These are phyloP conservation scores for Sporothrix pseudoabietina DNA, from an alignment of 2,329 filamentous ascomycete genomes.

Conservation along the genomic window DNA sequence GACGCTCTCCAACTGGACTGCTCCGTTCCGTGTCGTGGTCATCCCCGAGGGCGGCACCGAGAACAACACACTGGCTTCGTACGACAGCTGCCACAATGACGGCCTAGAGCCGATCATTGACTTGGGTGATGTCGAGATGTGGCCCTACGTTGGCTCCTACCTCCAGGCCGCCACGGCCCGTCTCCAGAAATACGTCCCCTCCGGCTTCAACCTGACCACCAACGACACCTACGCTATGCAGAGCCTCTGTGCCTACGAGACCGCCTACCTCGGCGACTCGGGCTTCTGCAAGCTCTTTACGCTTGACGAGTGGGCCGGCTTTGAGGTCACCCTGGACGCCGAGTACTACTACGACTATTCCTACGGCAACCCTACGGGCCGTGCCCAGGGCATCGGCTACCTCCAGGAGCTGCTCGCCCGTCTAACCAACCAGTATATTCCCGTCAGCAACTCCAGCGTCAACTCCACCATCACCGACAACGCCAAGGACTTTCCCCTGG, in stretches of 20 bases:
- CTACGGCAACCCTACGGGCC: slow-evolving; percentile 53
- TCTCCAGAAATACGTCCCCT: slow-evolving; percentile 51
- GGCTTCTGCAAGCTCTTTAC: slow-evolving; percentile 59
- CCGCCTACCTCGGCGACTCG: slow-evolving; percentile 51
- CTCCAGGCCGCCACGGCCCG: slow-evolving; percentile 49
- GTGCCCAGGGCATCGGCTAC: slow-evolving; percentile 57
- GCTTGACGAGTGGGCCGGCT: slow-evolving; percentile 61
- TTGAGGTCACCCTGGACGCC: slow-evolving; percentile 56
- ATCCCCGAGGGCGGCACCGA: slow-evolving; percentile 54
- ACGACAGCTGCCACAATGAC: slow-evolving; percentile 53
- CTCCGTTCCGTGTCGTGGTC: slow-evolving; percentile 52
- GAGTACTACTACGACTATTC: slow-evolving; percentile 53
- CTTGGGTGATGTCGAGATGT: slow-evolving; percentile 47
- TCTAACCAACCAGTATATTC: slow-evolving; percentile 51
- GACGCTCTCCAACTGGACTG: slow-evolving; percentile 44
- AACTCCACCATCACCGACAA: slow-evolving; percentile 54
- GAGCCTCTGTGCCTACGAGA: slow-evolving; percentile 59
- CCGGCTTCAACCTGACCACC: slow-evolving; percentile 51
- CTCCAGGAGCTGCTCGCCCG: slow-evolving; percentile 55
- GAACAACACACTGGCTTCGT: slow-evolving; percentile 57
- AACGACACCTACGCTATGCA: slow-evolving; percentile 56
- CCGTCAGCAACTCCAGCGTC: slow-evolving; percentile 52
- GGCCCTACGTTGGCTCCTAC: slow-evolving; percentile 51
- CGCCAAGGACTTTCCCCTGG: slow-evolving; percentile 49
- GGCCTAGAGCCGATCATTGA: slow-evolving; percentile 40